Evolutionary conservation across 306 rosid species (phyloP).

Genomic region (Psophocarpus tetragonolobus): DNA sequence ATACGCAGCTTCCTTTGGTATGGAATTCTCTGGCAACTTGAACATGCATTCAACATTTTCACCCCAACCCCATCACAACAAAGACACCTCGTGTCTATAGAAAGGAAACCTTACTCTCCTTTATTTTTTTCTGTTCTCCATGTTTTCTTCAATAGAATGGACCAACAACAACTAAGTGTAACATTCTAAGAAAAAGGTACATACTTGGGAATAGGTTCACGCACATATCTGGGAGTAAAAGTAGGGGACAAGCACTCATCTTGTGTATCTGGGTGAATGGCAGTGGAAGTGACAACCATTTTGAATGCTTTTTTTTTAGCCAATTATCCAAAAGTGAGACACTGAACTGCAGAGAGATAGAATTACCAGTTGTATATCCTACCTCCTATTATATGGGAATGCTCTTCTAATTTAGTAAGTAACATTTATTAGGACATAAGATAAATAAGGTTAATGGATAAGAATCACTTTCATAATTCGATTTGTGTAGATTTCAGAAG

Average conservation of each 20-base stretch:
- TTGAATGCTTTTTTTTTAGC: conserved; percentile 16
- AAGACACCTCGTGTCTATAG: no score
- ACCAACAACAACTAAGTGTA: not conserved
- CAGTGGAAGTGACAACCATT: conserved; percentile 55
- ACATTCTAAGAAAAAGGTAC: not conserved
- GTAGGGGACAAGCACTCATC: conserved; percentile 39
- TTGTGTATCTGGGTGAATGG: conserved; percentile 38
- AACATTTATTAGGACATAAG: not conserved
- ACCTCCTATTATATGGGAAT: no score
- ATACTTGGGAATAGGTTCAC: conserved; percentile 55
- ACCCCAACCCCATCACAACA: conserved; percentile 12
- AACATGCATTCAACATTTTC: conserved; percentile 32
- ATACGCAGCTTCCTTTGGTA: conserved; percentile 57
- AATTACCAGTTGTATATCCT: no score
- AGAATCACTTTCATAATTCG: not conserved
- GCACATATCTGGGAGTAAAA: conserved; percentile 67
- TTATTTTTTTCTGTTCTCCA: not conserved
- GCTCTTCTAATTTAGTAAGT: not conserved
- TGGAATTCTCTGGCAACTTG: conserved; percentile 44
- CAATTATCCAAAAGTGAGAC: not conserved
- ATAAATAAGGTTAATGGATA: no score
- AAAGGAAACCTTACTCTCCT: not conserved
- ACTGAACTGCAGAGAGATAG: not conserved
- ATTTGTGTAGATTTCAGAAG: not conserved
- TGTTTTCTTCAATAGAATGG: not conserved